phyloP scores from a whole-genome alignment of 495 filamentous ascomycete species.

The Jackrogersella multiformis region DNA sequence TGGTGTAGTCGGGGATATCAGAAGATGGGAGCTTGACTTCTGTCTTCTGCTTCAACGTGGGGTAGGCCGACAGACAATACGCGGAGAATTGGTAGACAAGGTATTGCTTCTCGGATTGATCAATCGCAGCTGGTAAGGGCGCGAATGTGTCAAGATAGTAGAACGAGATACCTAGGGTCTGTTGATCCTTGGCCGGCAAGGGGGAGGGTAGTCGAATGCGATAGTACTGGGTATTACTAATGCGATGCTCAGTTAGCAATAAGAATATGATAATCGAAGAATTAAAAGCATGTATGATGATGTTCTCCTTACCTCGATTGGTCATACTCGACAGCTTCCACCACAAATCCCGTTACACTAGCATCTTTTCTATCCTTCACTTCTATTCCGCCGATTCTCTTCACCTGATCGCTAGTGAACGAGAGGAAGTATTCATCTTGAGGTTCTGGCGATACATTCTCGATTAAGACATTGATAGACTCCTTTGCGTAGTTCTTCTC shows the following conservation, averaged over 20 bases:
- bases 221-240: slow-evolving; percentile 83
- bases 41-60: slow-evolving; percentile 91
- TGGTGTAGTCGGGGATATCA: slow-evolving; percentile 86
- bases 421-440: slow-evolving; percentile 91
- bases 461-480: slow-evolving; percentile 89
- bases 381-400: slow-evolving; percentile 83
- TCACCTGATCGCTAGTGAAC: slow-evolving; percentile 77
- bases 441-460: slow-evolving; percentile 78
- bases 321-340: slow-evolving; percentile 72
- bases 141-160: slow-evolving; percentile 75
- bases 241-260: slow-evolving; percentile 25
- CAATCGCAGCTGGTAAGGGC: slow-evolving; percentile 82
- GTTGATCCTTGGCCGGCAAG: slow-evolving; percentile 76
- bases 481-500: slow-evolving; percentile 92
- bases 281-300: neutral
- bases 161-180: slow-evolving; percentile 88
- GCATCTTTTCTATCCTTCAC: slow-evolving; percentile 88
- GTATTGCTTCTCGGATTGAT: slow-evolving; percentile 84
- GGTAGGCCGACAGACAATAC: slow-evolving; percentile 82
- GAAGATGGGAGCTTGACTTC: slow-evolving; percentile 87
- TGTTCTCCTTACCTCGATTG: slow-evolving; percentile 62
- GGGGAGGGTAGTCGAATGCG: slow-evolving; percentile 78
- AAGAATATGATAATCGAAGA: neutral
- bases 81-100: slow-evolving; percentile 85
- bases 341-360: slow-evolving; percentile 70